Evolutionary conservation across 2,329 filamentous ascomycete genomes (phyloP), one percentile per base, ranked within the genome.

Genomic region (Diplodia intermedia): DNA sequence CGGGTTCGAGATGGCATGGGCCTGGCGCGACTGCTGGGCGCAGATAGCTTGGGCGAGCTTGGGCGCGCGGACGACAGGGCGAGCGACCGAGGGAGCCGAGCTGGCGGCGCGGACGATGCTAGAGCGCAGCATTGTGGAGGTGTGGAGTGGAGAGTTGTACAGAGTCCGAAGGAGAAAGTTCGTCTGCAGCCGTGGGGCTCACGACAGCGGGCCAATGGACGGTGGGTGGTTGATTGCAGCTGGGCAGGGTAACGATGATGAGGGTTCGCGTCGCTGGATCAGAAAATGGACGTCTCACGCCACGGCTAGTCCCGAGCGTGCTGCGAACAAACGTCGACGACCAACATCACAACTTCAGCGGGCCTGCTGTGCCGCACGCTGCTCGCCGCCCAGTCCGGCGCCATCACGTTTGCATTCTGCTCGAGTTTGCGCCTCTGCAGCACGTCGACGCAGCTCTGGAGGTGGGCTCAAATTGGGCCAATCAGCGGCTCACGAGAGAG

Each of bases 1-100:
- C 75, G 96, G 95, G 86, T 97, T 98, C 79, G 94, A 96, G 84
- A 99, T 96, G 80, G 94, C 94, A 82, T 97, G 93, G 75, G 91
- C 91, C 75, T 91, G 88, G 76, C 86, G 85, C 71, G 80, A 81
- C 78, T 85, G 83, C 69, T 79, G 76, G 47, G 53, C 65, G 60
- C 47, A 52, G 29, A 63, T 43, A 63, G 60, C 60, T 63, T 63
- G 60, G 54, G 65, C 54, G 65, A 57, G 53, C 38, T 57, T 57
- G 70, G 75, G 72, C 63, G 69, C 65, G 67, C 71, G 71, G 69
- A 75, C 66, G 68, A 75, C 73, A 72, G 73, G 75, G 72, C 77
- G 77, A 47, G 65, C 65, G 53, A 60, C 65, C 65, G 74, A 75
- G 72, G 75, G 74, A 72, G 74, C 71, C 68, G 76, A 76, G 65